Evolutionary conservation across 345 rosid genomes (phyloP).

Genomic region (Camelina laxa): DNA sequence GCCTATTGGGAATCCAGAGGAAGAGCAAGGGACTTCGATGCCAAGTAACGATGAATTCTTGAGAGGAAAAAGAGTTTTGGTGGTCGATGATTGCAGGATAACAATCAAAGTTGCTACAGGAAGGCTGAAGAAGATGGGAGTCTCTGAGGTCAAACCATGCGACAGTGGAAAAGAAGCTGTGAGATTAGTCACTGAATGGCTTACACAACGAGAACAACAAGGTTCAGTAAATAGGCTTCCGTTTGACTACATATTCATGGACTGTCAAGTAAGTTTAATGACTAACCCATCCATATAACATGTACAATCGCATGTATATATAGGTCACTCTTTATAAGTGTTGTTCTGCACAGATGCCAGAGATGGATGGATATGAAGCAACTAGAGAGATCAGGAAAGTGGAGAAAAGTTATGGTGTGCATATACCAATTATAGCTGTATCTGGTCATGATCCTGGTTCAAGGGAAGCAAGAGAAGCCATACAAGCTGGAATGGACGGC

Average conservation of each 20-base stretch:
- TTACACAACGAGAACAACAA: conserved; percentile 29
- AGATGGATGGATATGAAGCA: conserved; percentile 75
- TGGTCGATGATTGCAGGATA: conserved; percentile 60
- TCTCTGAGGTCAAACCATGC: conserved; percentile 49
- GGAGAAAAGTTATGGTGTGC: conserved; percentile 57
- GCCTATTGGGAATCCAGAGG: conserved; percentile 7
- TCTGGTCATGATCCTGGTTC: conserved; percentile 56
- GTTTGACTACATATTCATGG: conserved; percentile 80
- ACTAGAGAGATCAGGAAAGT: conserved; percentile 59
- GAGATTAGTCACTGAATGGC: conserved; percentile 43
- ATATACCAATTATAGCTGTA: conserved; percentile 71
- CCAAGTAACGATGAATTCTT: conserved; percentile 38
- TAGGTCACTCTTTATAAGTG: conserved; percentile 1
- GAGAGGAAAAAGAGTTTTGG: conserved; percentile 61
- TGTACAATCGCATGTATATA: not conserved
- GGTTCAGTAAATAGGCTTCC: conserved; percentile 45
- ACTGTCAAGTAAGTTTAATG: conserved; percentile 63
- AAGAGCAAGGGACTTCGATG: conserved; percentile 24
- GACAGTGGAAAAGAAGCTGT: conserved; percentile 64
- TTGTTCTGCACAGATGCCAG: conserved; percentile 61
- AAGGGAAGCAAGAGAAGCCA: conserved; percentile 43
- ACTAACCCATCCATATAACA: not conserved
- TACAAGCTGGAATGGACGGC: conserved; percentile 68
- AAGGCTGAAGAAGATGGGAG: conserved; percentile 56
- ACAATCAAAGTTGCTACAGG: conserved; percentile 32